These are phyloP conservation scores for Rhytidiadelphus loreus DNA, from an alignment of 225 moss, liverwort and hornwort species.

Conservation along the genomic window DNA sequence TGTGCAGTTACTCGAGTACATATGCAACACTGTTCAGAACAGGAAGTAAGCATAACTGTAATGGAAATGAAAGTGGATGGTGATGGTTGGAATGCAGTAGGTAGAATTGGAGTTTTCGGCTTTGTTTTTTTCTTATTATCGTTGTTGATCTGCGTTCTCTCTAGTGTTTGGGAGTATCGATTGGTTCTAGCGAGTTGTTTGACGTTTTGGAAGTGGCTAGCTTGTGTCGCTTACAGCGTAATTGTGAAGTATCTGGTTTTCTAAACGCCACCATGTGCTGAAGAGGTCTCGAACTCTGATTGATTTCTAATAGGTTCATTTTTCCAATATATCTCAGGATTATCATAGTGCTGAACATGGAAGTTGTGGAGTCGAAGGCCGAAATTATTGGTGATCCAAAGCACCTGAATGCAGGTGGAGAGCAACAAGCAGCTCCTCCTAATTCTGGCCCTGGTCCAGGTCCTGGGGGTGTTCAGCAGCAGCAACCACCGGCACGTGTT, in stretches of 20 bases:
- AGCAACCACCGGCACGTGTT: slow-evolving; percentile 16
- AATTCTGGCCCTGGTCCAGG: slow-evolving; percentile 22
- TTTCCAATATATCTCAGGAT: slow-evolving; percentile 31
- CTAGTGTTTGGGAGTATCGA: not conserved
- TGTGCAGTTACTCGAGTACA: slow-evolving; percentile 84
- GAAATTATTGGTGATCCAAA: slow-evolving; percentile 83
- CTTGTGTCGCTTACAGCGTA: not conserved
- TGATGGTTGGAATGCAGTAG: not conserved
- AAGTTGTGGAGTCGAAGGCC: slow-evolving; percentile 55
- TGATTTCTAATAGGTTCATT: not conserved
- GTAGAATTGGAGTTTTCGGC: not conserved
- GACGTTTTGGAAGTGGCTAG: not conserved
- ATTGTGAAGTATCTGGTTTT: not conserved
- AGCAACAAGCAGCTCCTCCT: slow-evolving; percentile 30
- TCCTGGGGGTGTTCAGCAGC: slow-evolving; percentile 28
- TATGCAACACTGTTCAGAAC: slow-evolving; percentile 93
- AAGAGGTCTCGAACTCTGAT: not conserved
- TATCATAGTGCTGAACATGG: slow-evolving; percentile 96
- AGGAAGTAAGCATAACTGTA: slow-evolving; percentile 55
- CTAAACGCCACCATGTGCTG: not conserved
- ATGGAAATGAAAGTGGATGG: not conserved
- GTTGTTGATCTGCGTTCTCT: not conserved
- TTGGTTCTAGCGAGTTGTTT: not conserved
- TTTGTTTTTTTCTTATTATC: not conserved
- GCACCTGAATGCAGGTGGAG: slow-evolving; percentile 41